Percentiles rank a stretch among this genome's conserved stretches.
Conservation (phyloP, 2,329 filamentous ascomycete genomes). For the Talaromyces pinophilus region DNA sequence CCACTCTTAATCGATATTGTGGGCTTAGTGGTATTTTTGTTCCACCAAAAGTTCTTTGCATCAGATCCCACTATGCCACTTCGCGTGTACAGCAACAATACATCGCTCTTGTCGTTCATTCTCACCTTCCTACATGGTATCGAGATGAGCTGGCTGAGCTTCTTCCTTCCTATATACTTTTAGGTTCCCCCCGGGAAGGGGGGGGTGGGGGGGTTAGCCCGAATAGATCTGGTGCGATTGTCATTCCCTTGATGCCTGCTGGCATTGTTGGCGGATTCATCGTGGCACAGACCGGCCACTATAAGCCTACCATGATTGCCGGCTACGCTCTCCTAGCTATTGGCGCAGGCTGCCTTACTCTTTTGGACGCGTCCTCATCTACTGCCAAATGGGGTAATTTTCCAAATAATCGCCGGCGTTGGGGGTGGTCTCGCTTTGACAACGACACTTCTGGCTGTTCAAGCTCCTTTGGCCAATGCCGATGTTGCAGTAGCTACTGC, state of each 20-base stretch:
- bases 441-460: not conserved
- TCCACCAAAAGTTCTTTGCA: not conserved
- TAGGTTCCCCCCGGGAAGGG: not conserved
- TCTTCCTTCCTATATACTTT: conserved; percentile 4
- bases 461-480: not conserved
- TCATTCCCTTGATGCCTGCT: conserved; percentile 1
- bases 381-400: conserved; percentile 1
- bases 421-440: not conserved
- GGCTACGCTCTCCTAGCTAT: not conserved
- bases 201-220: not conserved
- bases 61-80: not conserved
- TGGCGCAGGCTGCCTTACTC: not conserved
- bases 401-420: not conserved
- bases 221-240: not conserved
- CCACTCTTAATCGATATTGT: not conserved
- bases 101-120: not conserved
- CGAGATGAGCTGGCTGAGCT: not conserved
- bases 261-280: not conserved
- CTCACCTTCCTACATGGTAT: not conserved
- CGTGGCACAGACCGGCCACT: not conserved
- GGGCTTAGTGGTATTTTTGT: not conserved
- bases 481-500: not conserved
- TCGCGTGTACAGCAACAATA: not conserved
- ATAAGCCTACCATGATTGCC: not conserved
- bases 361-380: not conserved